Evolutionary conservation across 805 yeast genomes (phyloP).

Genomic region (Maudiozyma bulderi): DNA sequence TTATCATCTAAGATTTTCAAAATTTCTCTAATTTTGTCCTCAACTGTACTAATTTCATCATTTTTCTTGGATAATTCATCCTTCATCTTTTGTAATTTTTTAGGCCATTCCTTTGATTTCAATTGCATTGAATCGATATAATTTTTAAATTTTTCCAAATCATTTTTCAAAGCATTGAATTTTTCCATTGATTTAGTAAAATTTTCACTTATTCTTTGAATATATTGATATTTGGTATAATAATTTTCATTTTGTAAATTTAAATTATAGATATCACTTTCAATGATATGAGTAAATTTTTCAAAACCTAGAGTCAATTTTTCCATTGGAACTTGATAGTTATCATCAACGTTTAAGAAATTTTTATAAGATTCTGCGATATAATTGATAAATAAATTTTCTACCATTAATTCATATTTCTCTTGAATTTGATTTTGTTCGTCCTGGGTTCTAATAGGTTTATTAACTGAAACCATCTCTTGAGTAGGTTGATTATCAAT

Average conservation of each 20-base stretch:
- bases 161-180: conserved; percentile 56
- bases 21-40: conserved; percentile 33
- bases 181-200: conserved; percentile 47
- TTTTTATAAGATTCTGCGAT: conserved; percentile 57
- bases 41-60: conserved; percentile 34
- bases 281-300: conserved; percentile 40
- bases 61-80: conserved; percentile 38
- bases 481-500: conserved; percentile 23
- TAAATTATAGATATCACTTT: conserved; percentile 36
- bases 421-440: conserved; percentile 27
- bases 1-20: conserved; percentile 39
- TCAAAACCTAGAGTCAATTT: conserved; percentile 52
- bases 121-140: conserved; percentile 58
- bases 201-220: conserved; percentile 37
- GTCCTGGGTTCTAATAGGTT: conserved; percentile 19
- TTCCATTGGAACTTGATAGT: conserved; percentile 42
- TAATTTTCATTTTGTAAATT: conserved; percentile 34
- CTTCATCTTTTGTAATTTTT: conserved; percentile 45
- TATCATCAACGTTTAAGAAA: conserved; percentile 56
- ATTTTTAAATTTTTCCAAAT: conserved; percentile 59
- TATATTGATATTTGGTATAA: conserved; percentile 31
- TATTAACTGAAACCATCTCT: conserved; percentile 21
- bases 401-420: conserved; percentile 30
- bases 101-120: conserved; percentile 58
- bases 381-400: conserved; percentile 46